These are phyloP conservation scores for Sextonia rubra DNA, from an alignment of 164 flowering plant species.

Conservation along the genomic window DNA sequence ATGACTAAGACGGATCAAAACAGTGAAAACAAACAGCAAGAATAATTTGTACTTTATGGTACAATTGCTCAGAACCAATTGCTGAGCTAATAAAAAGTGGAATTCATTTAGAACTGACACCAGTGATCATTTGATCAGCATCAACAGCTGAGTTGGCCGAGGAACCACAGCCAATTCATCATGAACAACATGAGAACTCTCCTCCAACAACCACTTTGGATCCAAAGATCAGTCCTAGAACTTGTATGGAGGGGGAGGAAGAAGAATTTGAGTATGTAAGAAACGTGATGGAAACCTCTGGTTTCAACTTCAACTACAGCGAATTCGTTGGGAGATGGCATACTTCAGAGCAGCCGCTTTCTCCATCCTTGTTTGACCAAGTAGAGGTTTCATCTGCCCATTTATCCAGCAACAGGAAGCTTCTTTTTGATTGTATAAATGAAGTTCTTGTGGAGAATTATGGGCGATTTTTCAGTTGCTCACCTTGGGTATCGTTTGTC, in stretches of 20 bases:
- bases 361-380: slow-evolving; percentile 50
- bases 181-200: slow-evolving; percentile 43
- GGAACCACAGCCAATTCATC: slow-evolving; percentile 51
- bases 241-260: slow-evolving; percentile 34
- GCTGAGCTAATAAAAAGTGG: background rate
- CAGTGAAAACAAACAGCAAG: background rate
- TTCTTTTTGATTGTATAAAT: slow-evolving; percentile 70
- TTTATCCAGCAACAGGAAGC: slow-evolving; percentile 38
- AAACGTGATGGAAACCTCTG: slow-evolving; percentile 51
- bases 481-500: slow-evolving; percentile 41
- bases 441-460: slow-evolving; percentile 66
- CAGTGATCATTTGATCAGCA: slow-evolving; percentile 12
- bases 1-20: background rate
- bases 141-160: slow-evolving; percentile 41
- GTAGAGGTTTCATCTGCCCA: slow-evolving; percentile 43
- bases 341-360: slow-evolving; percentile 48
- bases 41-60: background rate
- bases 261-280: slow-evolving; percentile 50
- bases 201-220: slow-evolving; percentile 11
- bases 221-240: slow-evolving; percentile 19
- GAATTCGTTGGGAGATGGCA: slow-evolving; percentile 38
- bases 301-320: slow-evolving; percentile 45
- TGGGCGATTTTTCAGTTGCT: slow-evolving; percentile 36
- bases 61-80: background rate
- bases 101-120: background rate